Conservation (phyloP, 2,329 filamentous ascomycete species). For the Fulvia fulva region DNA sequence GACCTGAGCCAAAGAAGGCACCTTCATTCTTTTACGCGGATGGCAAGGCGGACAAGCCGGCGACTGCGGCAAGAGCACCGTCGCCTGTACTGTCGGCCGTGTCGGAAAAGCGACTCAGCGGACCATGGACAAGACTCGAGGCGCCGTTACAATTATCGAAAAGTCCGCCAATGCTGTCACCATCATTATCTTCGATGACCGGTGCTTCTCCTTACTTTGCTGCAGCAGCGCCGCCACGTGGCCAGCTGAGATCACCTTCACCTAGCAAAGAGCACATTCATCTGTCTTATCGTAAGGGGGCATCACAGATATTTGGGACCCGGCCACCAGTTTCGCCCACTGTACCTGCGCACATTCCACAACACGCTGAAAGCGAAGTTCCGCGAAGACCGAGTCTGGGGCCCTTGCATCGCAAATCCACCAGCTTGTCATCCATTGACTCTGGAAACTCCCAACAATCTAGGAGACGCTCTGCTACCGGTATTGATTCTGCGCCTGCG, state of each 20-base stretch:
- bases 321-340: slow-evolving; percentile 20
- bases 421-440: slow-evolving; percentile 46
- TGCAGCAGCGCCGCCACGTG: slow-evolving; percentile 18
- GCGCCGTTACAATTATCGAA: slow-evolving; percentile 13
- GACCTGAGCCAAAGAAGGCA: slow-evolving; percentile 41
- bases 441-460: slow-evolving; percentile 34
- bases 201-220: slow-evolving; percentile 32
- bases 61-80: slow-evolving; percentile 33
- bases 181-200: slow-evolving; percentile 30
- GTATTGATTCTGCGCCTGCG: slow-evolving; percentile 14
- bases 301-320: slow-evolving; percentile 44
- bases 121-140: slow-evolving; percentile 22
- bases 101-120: slow-evolving; percentile 22
- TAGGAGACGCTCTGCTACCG: slow-evolving; percentile 31
- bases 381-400: slow-evolving; percentile 10
- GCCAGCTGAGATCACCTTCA: slow-evolving; percentile 38
- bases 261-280: slow-evolving; percentile 48
- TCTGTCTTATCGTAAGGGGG: slow-evolving; percentile 48
- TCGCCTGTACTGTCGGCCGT: slow-evolving; percentile 37
- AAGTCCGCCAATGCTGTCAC: slow-evolving; percentile 32
- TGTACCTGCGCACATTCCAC: slow-evolving; percentile 1
- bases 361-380: slow-evolving; percentile 5
- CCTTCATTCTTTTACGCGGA: slow-evolving; percentile 51
- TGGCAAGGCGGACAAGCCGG: slow-evolving; percentile 41
- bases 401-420: slow-evolving; percentile 28